These are phyloP conservation scores for Fusarium sp. DNA, from an alignment of 2,329 filamentous ascomycete genomes.

Conservation along the genomic window DNA sequence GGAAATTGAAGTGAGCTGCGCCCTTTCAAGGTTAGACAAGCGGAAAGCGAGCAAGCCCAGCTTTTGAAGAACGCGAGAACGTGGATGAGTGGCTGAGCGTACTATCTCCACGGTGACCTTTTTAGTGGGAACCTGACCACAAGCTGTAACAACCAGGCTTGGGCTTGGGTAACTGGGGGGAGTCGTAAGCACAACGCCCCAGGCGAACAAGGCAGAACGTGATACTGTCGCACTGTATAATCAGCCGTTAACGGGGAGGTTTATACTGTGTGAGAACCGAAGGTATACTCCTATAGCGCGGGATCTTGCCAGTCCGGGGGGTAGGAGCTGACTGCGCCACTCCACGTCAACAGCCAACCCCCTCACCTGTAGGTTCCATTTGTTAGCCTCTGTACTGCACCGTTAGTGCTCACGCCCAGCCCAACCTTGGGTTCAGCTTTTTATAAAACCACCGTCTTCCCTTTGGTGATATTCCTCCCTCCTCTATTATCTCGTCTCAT, in stretches of 20 bases:
- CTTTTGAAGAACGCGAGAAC: neutral
- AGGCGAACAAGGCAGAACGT: slow-evolving; percentile 29
- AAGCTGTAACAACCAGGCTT: slow-evolving; percentile 35
- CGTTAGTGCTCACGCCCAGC: slow-evolving; percentile 27
- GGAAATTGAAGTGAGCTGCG: slow-evolving; percentile 31
- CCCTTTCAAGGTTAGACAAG: slow-evolving; percentile 28
- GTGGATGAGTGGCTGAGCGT: slow-evolving; percentile 29
- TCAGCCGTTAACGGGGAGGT: rapidly evolving
- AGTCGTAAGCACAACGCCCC: slow-evolving; percentile 39
- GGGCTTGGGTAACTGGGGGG: neutral
- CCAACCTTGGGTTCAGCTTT: slow-evolving; percentile 26
- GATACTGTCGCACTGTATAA: slow-evolving; percentile 1
- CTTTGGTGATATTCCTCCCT: slow-evolving; percentile 3
- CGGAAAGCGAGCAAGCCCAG: slow-evolving; percentile 5
- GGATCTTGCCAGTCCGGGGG: slow-evolving; percentile 17
- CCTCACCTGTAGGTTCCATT: slow-evolving; percentile 18
- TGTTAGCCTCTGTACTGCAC: slow-evolving; percentile 2
- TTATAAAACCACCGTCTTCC: slow-evolving; percentile 38
- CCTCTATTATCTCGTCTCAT: slow-evolving; percentile 12
- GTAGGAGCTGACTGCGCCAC: slow-evolving; percentile 31
- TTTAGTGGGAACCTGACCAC: slow-evolving; percentile 33
- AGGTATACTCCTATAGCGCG: neutral
- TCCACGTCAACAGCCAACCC: slow-evolving; percentile 34
- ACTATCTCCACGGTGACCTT: slow-evolving; percentile 14
- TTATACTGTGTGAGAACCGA: slow-evolving; percentile 2